phyloP scores from a whole-genome alignment of 2,329 filamentous ascomycete species.

The Penicillium sp. region DNA sequence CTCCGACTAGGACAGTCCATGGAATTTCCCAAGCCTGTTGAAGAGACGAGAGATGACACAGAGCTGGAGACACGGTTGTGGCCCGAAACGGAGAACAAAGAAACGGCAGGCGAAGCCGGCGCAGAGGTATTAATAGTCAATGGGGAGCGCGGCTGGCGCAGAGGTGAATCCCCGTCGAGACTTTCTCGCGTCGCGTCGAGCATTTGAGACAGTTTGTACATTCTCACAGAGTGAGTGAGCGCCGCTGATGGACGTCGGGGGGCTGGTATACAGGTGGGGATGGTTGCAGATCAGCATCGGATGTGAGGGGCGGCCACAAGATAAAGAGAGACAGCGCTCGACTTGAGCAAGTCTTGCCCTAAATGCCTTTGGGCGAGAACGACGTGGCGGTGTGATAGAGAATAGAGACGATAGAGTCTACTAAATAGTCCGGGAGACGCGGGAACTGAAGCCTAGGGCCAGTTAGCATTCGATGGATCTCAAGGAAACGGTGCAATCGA shows the following conservation, averaged over 20 bases:
- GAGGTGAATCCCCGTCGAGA: conserved; percentile 25
- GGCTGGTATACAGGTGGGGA: conserved; percentile 14
- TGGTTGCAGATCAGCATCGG: conserved; percentile 19
- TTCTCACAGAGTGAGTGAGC: conserved; percentile 19
- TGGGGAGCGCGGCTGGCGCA: conserved; percentile 30
- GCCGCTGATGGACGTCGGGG: conserved; percentile 3
- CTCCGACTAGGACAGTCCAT: conserved; percentile 57
- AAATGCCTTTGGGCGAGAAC: conserved; percentile 14
- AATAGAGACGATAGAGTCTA: neutral
- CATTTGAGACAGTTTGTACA: conserved; percentile 37
- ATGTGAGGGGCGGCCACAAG: conserved; percentile 7
- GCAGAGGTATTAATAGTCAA: conserved; percentile 36
- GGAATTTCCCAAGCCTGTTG: conserved; percentile 50
- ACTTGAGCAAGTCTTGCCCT: conserved; percentile 9
- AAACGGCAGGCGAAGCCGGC: conserved; percentile 39
- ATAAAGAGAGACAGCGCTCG: conserved; percentile 8
- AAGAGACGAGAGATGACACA: conserved; percentile 67
- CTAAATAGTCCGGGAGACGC: conserved; percentile 7
- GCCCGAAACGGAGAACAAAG: conserved; percentile 39
- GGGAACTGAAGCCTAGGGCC: conserved; percentile 9
- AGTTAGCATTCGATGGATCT: conserved; percentile 8
- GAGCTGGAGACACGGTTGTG: conserved; percentile 58
- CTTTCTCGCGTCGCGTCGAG: conserved; percentile 34
- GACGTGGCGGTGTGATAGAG: conserved; percentile 20
- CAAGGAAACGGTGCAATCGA: conserved; percentile 1